Base-by-base conservation (phyloP, 2,329 filamentous ascomycete species). In the Helminthosporium solani region DNA sequence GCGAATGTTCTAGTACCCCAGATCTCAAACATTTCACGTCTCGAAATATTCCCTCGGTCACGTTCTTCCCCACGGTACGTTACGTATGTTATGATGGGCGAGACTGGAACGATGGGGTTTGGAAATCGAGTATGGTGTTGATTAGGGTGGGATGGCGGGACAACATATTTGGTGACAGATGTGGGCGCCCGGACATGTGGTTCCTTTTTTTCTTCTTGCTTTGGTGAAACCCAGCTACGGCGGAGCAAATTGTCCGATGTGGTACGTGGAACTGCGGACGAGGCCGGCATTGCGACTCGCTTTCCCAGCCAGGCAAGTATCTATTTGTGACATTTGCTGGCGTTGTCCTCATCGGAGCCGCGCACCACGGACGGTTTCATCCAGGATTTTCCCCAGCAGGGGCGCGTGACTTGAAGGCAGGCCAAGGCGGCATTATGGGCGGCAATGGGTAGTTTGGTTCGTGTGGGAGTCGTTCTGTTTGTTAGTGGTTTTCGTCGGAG, bases 1-100 rank as follows among this genome's bases (percentile, higher is more conserved):
- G 48, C 48, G 60, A 64, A 63, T 39, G 35, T 62, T 63, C 59
- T 65, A 62, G 58, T 57, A 53, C 50, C 30, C 11, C 35, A 39
- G 23, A 14, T 52, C 44, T 57, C 55, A 60, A 31, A 67, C 64
- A 34, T 57, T 50, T 40, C 46, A 56, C 51, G 66, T 67, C 45
- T 67, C 61, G 44, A 54, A 49, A 48, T 20, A 31, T 37, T 44
- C 48, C 47, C 45, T 53, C 51, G 49, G 50, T 38, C 37, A 30
- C 39, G 45, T 54, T 18, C 28, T 52, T 44, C 39, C 40, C 21
- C 54, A 50, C 52, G 47, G 54, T 54, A 59, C 53, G 54, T 61
- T 54, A 58, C 41, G 4, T 44, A 41, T 49, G 40, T 40, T 44
- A 27, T 43, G 39, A 37, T 47, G 30, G 47, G 42, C 46, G 28